Percentiles rank a stretch among this genome's conserved stretches.
These are phyloP conservation scores for Botrytis pseudocinerea DNA, from an alignment of 2,329 filamentous ascomycete species.

Conservation along the genomic window DNA sequence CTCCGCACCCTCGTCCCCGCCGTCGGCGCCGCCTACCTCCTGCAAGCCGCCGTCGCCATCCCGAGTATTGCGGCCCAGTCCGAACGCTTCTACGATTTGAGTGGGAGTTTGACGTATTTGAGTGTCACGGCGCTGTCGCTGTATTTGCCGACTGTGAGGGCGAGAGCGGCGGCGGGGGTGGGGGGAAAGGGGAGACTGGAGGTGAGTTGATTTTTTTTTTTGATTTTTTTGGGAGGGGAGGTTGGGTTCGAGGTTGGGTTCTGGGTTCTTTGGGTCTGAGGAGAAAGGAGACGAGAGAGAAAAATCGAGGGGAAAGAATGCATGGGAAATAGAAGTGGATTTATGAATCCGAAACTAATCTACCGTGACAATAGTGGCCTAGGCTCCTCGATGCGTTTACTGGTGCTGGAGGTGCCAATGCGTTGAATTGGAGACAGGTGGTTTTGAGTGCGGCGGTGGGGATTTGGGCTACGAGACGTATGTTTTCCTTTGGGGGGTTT, in stretches of 20 bases:
- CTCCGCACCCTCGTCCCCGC: slow-evolving; percentile 62
- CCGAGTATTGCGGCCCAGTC: slow-evolving; percentile 61
- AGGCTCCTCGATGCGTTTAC: slow-evolving; percentile 49
- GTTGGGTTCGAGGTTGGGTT: no score
- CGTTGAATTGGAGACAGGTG: slow-evolving; percentile 63
- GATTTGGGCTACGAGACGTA: slow-evolving; percentile 63
- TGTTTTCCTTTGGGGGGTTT: slow-evolving; percentile 34
- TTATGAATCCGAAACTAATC: neutral
- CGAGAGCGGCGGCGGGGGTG: neutral
- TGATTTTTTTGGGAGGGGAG: neutral
- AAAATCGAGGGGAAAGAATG: no score
- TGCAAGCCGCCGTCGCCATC: slow-evolving; percentile 62
- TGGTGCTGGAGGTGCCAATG: slow-evolving; percentile 43
- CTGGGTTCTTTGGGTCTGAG: neutral
- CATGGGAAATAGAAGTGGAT: neutral
- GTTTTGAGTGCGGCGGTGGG: slow-evolving; percentile 55
- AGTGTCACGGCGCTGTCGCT: neutral
- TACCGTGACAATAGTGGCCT: slow-evolving; percentile 39
- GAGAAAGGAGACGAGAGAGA: no score
- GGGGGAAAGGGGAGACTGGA: neutral
- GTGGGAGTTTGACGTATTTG: slow-evolving; percentile 25
- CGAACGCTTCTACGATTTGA: slow-evolving; percentile 68
- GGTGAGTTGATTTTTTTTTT: neutral
- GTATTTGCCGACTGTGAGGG: neutral
- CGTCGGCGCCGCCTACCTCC: slow-evolving; percentile 60